Evolutionary conservation across 1,139 yeast genomes (phyloP), one percentile per base, ranked within the genome.

Genomic region (Taphrina flavorubra): DNA sequence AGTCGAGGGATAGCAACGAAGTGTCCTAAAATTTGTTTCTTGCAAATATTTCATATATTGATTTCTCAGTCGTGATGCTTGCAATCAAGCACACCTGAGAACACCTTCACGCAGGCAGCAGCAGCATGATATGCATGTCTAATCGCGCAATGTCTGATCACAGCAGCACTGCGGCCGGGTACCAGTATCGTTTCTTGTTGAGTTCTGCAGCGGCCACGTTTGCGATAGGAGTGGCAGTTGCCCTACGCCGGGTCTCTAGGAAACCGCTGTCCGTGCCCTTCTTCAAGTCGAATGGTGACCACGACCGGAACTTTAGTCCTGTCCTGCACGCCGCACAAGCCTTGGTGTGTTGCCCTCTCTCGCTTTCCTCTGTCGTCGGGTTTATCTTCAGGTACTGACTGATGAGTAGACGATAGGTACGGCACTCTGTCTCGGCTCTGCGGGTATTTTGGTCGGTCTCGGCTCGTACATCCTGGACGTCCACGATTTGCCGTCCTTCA

Each of bases 261-360:
- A 53, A 46, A 34, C 53, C 47, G 6, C 53, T 49, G 31, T 20
- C 18, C 25, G 46, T 63, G 31, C 67, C 61, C 11, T 63, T 63
- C 39, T 63, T 63, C 61, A 46, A 42, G n/a, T 42, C 61, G 34
- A 63, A 63, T 46, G 44, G 37, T 3, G 55, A 16, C 18, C 47
- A 44, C 44, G 67, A 63, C 55, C 67, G 61, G 6, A 2, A 10
- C 61, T 63, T 63, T 40, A 63, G 61, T 20, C 67, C 67, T 5
- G 67, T 63, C 55, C 36, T 63, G n/a, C 67, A 63, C 31, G 67
- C 67, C 14, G 67, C 67, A 10, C 56, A 63, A 20, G 67, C 67
- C 13, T 55, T 63, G 39, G 67, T 58, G 14, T 16, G 53, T 16
- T 11, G 8, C 49, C 40, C 49, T 37, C 36, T 14, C 16, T 11